Evolutionary conservation across 108 stramenopile species (phyloP), one percentile per base, ranked within the genome.

Genomic region (Skeletonema tropicum): DNA sequence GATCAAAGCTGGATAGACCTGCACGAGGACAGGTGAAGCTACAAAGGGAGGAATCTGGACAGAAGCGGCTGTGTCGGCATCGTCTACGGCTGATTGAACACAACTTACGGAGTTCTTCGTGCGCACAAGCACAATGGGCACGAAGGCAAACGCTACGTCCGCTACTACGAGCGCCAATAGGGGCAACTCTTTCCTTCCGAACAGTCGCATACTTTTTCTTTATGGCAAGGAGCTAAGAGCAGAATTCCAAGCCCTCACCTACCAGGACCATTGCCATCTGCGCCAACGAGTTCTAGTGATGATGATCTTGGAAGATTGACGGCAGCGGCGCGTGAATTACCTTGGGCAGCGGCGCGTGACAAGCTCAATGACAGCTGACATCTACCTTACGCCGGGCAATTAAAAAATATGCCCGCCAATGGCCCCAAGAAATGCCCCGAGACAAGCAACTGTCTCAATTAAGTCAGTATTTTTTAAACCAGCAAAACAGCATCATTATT

Each of bases 1-100:
- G 1, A 93, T 57, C 31, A 93, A 66, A 7, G 79, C 75, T 8
- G 85, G 87, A 60, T 87, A 87, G 11, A 88, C 86, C 68, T 87
- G 85, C 13, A 64, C 48, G 45, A 93, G 75, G 5, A 93, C 89
- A 10, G 92, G 88, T 33, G 87, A 81, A 9, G 41, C 23, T 31
- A 89, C 48, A 33, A 71, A 58, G 12, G 66, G 46, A n/a, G 83
- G 74, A 12, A 70, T 35, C 8, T 71, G 52, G 31, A 57, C 62
- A 1, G 65, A 32, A 68, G 62, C 63, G 2, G 15, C 42, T 10
- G 52, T 23, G 23, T 60, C 59, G 9, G 29, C 39, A 11, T 30
- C 21, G 15, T 42, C 17, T 23, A 45, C n/a, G 38, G 57, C 57
- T 58, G 68, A 70, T 10, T 39, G 25, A 60, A 60, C 68, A 25